Conservation (phyloP, 495 filamentous ascomycete genomes). For the Neurospora sp. region DNA sequence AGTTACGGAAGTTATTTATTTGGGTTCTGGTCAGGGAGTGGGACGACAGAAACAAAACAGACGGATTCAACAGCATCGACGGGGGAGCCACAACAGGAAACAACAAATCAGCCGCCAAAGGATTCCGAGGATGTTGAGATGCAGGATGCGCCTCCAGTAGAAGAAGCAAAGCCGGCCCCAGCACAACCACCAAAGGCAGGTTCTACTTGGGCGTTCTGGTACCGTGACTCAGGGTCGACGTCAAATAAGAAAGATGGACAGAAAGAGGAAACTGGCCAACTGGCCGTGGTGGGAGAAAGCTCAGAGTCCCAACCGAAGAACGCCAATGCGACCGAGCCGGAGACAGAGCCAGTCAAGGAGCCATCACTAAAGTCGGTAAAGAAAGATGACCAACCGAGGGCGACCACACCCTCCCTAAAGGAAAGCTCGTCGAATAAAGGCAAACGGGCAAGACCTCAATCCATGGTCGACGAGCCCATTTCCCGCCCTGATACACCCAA, state of each 20-base stretch:
- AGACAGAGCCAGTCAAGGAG: slow-evolving; percentile 31
- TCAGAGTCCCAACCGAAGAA: slow-evolving; percentile 53
- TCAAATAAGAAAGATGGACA: slow-evolving; percentile 19
- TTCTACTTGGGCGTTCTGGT: slow-evolving; percentile 84
- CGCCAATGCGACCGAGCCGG: slow-evolving; percentile 44
- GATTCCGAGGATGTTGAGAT: slow-evolving; percentile 26
- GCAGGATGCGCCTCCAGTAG: slow-evolving; percentile 25
- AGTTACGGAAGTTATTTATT: slow-evolving; percentile 38
- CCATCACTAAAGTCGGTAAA: slow-evolving; percentile 17
- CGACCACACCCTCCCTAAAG: slow-evolving; percentile 15
- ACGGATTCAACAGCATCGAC: neutral
- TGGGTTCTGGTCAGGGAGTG: slow-evolving; percentile 33
- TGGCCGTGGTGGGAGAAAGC: slow-evolving; percentile 57
- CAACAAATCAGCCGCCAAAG: slow-evolving; percentile 13
- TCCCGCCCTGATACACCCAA: slow-evolving; percentile 27
- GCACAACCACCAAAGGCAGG: slow-evolving; percentile 34
- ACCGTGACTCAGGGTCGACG: slow-evolving; percentile 45
- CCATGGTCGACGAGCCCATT: slow-evolving; percentile 33
- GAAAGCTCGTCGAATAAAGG: slow-evolving; percentile 28
- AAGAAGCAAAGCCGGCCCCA: slow-evolving; percentile 2
- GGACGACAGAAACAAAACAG: neutral
- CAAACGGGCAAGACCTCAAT: slow-evolving; percentile 39
- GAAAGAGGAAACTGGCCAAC: slow-evolving; percentile 47
- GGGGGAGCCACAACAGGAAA: slow-evolving; percentile 10
- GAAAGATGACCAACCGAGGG: slow-evolving; percentile 16